Evolutionary conservation across 164 flowering plant genomes (phyloP).

Genomic region (Taxillus chinensis): DNA sequence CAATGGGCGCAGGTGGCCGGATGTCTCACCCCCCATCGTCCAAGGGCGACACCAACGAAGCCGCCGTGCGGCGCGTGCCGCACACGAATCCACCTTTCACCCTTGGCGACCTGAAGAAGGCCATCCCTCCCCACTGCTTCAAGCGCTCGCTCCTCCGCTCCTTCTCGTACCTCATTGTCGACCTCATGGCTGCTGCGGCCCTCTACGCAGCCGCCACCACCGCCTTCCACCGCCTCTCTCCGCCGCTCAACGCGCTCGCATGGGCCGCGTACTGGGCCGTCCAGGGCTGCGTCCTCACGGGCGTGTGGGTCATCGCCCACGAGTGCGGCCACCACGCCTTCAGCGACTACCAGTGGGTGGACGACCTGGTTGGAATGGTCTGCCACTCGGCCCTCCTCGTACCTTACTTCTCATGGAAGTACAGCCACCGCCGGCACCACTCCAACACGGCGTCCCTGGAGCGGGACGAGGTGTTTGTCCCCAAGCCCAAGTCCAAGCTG

Average conservation of each 20-base stretch:
- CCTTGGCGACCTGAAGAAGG: constrained; percentile 26
- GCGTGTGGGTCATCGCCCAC: constrained; percentile 47
- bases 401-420: constrained; percentile 46
- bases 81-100: constrained; percentile 34
- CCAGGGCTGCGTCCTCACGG: constrained; percentile 35
- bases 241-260: constrained; percentile 14
- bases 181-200: constrained; percentile 15
- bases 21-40: constrained; percentile 6
- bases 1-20: constrained; percentile 25
- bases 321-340: constrained; percentile 51
- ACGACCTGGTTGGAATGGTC: constrained; percentile 34
- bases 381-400: constrained; percentile 33
- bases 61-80: constrained; percentile 14
- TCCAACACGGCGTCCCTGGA: constrained; percentile 6
- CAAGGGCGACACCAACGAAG: not conserved
- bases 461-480: constrained; percentile 4
- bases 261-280: constrained; percentile 33
- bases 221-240: constrained; percentile 17
- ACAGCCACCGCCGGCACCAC: constrained; percentile 27
- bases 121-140: constrained; percentile 45
- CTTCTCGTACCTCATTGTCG: constrained; percentile 27
- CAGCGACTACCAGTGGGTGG: constrained; percentile 34
- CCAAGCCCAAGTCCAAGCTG: constrained; percentile 1
- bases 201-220: constrained; percentile 23
- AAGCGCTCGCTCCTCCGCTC: constrained; percentile 28